A percentile compares a stretch with the other conserved stretches of the same genome.
phyloP scores from a whole-genome alignment of 2,329 filamentous ascomycete genomes.

The Lachnellula hyalina region DNA sequence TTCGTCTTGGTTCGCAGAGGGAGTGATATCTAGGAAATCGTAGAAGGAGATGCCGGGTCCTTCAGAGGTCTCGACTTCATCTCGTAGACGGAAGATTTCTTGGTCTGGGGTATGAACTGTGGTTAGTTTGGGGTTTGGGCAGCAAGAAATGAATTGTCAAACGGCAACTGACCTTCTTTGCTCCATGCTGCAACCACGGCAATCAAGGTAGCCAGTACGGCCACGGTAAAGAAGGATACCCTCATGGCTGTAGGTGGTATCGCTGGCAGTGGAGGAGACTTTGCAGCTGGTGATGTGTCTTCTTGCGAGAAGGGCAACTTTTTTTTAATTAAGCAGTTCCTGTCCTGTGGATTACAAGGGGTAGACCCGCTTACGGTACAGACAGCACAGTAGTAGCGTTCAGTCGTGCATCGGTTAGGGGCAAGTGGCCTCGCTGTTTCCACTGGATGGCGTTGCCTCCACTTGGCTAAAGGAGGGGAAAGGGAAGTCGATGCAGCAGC shows the following conservation, averaged over 20 bases:
- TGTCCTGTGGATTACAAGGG: conserved; percentile 2
- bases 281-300: conserved; percentile 21
- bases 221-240: conserved; percentile 26
- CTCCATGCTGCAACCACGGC: conserved; percentile 32
- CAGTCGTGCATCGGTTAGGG: background rate
- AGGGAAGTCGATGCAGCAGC: no score
- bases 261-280: conserved; percentile 2
- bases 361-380: background rate
- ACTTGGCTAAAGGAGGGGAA: background rate
- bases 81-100: conserved; percentile 92
- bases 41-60: conserved; percentile 84
- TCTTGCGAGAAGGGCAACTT: conserved; percentile 2
- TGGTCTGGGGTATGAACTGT: conserved; percentile 58
- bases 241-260: conserved; percentile 28
- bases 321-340: conserved; percentile 6
- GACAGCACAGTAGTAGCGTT: background rate
- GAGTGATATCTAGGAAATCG: conserved; percentile 76
- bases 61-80: conserved; percentile 74
- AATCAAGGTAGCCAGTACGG: conserved; percentile 27
- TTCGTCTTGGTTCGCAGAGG: conserved; percentile 73
- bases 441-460: conserved; percentile 2
- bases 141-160: background rate
- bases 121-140: conserved; percentile 9
- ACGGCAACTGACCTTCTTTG: conserved; percentile 31
- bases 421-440: conserved; percentile 16